A percentile compares a stretch with the other conserved stretches of the same genome.
These are phyloP conservation scores for Cryphonectria radicalis DNA, from an alignment of 2,329 filamentous ascomycete genomes.

Conservation along the genomic window DNA sequence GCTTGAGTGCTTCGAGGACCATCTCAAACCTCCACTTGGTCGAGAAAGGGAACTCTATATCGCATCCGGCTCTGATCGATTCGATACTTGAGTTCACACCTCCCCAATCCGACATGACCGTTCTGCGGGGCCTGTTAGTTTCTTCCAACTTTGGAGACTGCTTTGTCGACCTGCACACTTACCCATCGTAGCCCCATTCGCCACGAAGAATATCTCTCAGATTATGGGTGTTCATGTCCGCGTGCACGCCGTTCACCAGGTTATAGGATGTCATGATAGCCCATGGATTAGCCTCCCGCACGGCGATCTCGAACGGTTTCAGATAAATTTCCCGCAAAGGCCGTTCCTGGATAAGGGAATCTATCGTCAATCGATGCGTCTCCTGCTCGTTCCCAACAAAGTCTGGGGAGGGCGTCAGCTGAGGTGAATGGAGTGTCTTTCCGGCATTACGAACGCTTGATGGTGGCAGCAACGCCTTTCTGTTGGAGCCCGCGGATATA, in stretches of 20 bases:
- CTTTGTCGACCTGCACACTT: constrained; percentile 31
- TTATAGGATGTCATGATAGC: constrained; percentile 73
- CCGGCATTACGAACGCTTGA: constrained; percentile 64
- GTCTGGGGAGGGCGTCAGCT: constrained; percentile 43
- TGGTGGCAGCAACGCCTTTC: constrained; percentile 73
- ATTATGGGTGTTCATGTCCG: constrained; percentile 59
- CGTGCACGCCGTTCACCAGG: constrained; percentile 65
- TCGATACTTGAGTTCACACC: constrained; percentile 61
- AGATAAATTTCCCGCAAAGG: constrained; percentile 72
- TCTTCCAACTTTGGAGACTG: constrained; percentile 14
- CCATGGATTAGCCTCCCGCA: constrained; percentile 71
- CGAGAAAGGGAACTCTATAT: constrained; percentile 63
- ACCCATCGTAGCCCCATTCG: constrained; percentile 68
- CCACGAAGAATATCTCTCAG: constrained; percentile 62
- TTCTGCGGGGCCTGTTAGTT: constrained; percentile 42
- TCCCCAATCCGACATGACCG: constrained; percentile 64
- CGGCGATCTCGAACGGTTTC: constrained; percentile 74
- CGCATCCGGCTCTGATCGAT: constrained; percentile 59
- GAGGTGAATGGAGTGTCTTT: constrained; percentile 17
- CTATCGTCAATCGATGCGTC: constrained; percentile 66
- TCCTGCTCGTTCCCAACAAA: constrained; percentile 78
- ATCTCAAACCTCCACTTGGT: constrained; percentile 61
- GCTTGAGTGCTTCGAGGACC: constrained; percentile 55
- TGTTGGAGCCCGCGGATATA: constrained; percentile 76
- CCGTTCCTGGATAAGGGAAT: constrained; percentile 67